phyloP scores from a whole-genome alignment of 768 basidiomycete genomes.

The Russula compacta region DNA sequence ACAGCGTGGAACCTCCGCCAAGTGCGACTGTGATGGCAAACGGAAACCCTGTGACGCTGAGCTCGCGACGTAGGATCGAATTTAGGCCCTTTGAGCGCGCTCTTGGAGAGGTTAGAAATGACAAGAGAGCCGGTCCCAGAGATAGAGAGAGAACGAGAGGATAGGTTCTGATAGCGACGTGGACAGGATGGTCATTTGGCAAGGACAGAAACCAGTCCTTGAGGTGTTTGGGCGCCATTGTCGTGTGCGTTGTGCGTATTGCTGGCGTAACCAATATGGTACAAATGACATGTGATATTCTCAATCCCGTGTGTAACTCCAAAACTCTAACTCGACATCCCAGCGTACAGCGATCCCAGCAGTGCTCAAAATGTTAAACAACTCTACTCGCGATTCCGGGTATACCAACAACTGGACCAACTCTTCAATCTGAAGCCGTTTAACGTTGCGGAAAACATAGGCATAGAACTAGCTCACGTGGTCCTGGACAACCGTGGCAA shows the following conservation, averaged over 20 bases:
- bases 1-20: conserved; percentile 53
- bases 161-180: conserved; percentile 60
- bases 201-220: conserved; percentile 12
- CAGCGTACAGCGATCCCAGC: conserved; percentile 26
- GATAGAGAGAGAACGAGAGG: conserved; percentile 53
- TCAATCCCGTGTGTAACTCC: conserved; percentile 42
- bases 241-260: neutral
- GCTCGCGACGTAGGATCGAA: conserved; percentile 44
- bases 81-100: conserved; percentile 24
- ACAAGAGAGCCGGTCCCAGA: conserved; percentile 55
- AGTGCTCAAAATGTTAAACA: conserved; percentile 43
- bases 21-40: conserved; percentile 56
- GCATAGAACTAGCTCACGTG: conserved; percentile 41
- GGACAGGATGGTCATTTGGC: conserved; percentile 38
- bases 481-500: conserved; percentile 43
- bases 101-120: conserved; percentile 35
- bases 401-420: conserved; percentile 56
- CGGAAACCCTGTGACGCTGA: conserved; percentile 57
- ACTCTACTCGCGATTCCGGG: conserved; percentile 65
- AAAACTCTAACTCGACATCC: conserved; percentile 46
- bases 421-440: conserved; percentile 38
- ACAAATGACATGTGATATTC: neutral
- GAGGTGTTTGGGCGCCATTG: neutral
- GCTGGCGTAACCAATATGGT: neutral
- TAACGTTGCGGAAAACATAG: neutral